Evolutionary conservation across 2,329 filamentous ascomycete genomes (phyloP).

Genomic region (Fusarium drepaniforme): DNA sequence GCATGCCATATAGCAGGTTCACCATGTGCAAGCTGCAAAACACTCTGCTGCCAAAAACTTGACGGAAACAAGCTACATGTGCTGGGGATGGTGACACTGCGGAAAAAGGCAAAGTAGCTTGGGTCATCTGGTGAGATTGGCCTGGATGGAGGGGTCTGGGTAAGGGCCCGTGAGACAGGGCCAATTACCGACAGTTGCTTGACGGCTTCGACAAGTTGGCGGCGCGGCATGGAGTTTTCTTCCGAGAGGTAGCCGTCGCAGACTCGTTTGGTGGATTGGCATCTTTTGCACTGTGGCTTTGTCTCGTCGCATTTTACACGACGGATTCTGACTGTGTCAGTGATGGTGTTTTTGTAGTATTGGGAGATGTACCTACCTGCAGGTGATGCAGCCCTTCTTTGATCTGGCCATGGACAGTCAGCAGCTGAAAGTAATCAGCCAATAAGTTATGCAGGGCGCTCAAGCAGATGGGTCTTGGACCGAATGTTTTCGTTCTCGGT

Average conservation of each 20-base stretch:
- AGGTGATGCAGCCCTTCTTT: slow-evolving; percentile 5
- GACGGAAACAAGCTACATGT: slow-evolving; percentile 35
- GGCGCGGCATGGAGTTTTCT: slow-evolving; percentile 33
- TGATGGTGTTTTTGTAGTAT: neutral
- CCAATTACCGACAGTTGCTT: slow-evolving; percentile 38
- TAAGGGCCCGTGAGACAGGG: slow-evolving; percentile 21
- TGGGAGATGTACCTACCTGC: neutral
- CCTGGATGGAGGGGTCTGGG: neutral
- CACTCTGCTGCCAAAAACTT: slow-evolving; percentile 40
- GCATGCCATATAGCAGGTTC: slow-evolving; percentile 48
- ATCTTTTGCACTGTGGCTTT: slow-evolving; percentile 41
- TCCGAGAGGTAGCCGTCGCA: slow-evolving; percentile 45
- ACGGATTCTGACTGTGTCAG: slow-evolving; percentile 38
- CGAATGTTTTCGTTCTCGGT: neutral
- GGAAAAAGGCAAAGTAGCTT: slow-evolving; percentile 47
- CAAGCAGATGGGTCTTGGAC: neutral
- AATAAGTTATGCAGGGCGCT: neutral
- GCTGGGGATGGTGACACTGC: slow-evolving; percentile 38
- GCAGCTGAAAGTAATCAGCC: neutral
- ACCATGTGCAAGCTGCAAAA: slow-evolving; percentile 45
- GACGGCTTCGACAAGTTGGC: slow-evolving; percentile 41
- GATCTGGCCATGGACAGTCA: neutral
- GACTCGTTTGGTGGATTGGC: slow-evolving; percentile 27
- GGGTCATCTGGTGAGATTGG: slow-evolving; percentile 11
- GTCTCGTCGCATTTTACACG: slow-evolving; percentile 48